These are phyloP conservation scores for Cryphonectria parasitica DNA, from an alignment of 2,329 filamentous ascomycete genomes.

Conservation along the genomic window DNA sequence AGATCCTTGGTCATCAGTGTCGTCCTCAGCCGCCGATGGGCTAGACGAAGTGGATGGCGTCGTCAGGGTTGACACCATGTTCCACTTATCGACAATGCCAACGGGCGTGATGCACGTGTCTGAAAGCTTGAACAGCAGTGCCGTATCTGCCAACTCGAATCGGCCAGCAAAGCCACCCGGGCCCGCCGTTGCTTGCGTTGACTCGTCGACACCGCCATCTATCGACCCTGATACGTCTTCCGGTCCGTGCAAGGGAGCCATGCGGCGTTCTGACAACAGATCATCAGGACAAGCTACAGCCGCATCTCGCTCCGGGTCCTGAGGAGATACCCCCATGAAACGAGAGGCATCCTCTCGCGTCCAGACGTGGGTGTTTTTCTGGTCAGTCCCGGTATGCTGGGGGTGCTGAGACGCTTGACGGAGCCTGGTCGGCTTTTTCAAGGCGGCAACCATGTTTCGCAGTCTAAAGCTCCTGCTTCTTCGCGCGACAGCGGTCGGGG, in stretches of 20 bases:
- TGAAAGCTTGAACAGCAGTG: background rate
- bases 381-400: background rate
- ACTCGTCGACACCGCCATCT: background rate
- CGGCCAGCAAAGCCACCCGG: background rate
- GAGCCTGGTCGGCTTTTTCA: background rate
- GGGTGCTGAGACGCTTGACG: background rate
- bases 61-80: background rate
- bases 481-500: background rate
- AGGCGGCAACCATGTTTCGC: background rate
- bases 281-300: background rate
- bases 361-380: background rate
- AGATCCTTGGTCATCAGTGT: background rate
- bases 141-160: constrained; percentile 9
- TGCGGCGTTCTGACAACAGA: background rate
- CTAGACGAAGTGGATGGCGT: background rate
- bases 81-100: constrained; percentile 10
- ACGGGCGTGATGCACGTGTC: constrained; percentile 9
- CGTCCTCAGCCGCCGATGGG: background rate
- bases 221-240: background rate
- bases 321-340: background rate
- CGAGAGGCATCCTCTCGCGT: constrained; percentile 3
- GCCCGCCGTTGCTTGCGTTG: background rate
- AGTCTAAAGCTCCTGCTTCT: background rate
- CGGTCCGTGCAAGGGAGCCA: background rate
- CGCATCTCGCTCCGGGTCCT: background rate